Base-by-base conservation (phyloP, 345 rosid species). In the Alliaria petiolata region DNA sequence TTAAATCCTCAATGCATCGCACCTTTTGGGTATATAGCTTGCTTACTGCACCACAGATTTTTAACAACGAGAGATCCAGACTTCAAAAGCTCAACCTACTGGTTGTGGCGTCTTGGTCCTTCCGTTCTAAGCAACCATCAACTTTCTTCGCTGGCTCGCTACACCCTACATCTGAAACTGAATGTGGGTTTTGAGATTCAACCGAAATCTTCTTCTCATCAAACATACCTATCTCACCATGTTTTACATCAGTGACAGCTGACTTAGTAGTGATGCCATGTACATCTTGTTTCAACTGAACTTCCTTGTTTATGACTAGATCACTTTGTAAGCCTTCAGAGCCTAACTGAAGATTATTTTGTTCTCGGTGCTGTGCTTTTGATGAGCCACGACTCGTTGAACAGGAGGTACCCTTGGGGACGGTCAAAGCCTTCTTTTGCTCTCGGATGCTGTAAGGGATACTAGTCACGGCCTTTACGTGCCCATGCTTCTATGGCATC, bases 21-120 rank as follows among this genome's bases (percentile, higher is more conserved):
- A 92, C 98, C 96, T 84, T 82, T 86, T 10, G 95, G 91, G 71
- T 87, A 89, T 71, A 89, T 89, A 67, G 90, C 83, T 80, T 80
- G 83, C 72, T 72, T 79, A 69, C 76, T 84, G 82, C 83, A 84
- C 97, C 97, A 95, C 52, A 70, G 81, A 74, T 83, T 87, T 70
- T 91, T 88, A 58, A 66, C 75, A 68, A 83, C 69, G 4, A 86
- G 46, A 67, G 90, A 86, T 47, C 99, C 99, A 52, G 84, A 47
- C 66, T 82, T 73, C 63, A 89, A 31, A 66, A 81, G 87, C 71
- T 89, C 95, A 63, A 50, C 61, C 63, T 77, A 49, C 50, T 74
- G 33, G 64, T 65, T 38, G 67, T 50, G 43, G 56, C 61, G 15
- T 50, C 52, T 42, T 71, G 77, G 20, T 72, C 65, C 36, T 65